Percentiles rank a stretch among this genome's conserved stretches.
Evolutionary conservation across 2,329 filamentous ascomycete genomes (phyloP).

Genomic region (Monilinia polystroma): DNA sequence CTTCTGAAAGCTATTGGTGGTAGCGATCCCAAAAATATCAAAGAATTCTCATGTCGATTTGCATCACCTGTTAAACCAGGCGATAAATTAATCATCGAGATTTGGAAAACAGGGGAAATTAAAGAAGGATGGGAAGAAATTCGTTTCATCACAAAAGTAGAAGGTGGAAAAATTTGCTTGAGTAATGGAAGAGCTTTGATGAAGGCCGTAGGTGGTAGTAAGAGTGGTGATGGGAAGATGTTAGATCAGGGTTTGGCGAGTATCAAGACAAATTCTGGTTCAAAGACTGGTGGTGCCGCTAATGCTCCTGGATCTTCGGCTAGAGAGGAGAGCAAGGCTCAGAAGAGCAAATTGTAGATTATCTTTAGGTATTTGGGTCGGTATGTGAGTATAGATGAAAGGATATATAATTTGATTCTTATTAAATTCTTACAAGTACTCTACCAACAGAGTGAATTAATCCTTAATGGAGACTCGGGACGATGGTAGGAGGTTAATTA

Average conservation of each 20-base stretch:
- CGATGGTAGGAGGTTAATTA: too few relatives aligned
- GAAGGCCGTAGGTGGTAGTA: constrained; percentile 35
- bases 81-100: constrained; percentile 76
- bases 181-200: constrained; percentile 84
- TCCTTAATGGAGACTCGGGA: too few relatives aligned
- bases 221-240: constrained; percentile 30
- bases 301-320: constrained; percentile 12
- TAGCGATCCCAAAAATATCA: constrained; percentile 76
- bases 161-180: constrained; percentile 78
- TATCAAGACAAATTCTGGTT: constrained; percentile 14
- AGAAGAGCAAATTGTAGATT: constrained; percentile 24
- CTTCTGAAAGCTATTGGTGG: constrained; percentile 72
- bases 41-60: constrained; percentile 86
- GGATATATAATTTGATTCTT: background rate
- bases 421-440: background rate
- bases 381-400: background rate
- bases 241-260: constrained; percentile 21
- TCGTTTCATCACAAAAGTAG: constrained; percentile 74
- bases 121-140: constrained; percentile 77
- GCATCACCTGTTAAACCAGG: constrained; percentile 80
- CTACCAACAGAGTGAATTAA: too few relatives aligned
- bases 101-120: constrained; percentile 72
- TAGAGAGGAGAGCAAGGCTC: constrained; percentile 19
- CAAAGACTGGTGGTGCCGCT: constrained; percentile 16
- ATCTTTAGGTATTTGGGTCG: background rate